A percentile compares a stretch with the other conserved stretches of the same genome.
These are phyloP conservation scores for Coemansia sp. DNA, from an alignment of 192 early-diverging fungal genomes.

Conservation along the genomic window DNA sequence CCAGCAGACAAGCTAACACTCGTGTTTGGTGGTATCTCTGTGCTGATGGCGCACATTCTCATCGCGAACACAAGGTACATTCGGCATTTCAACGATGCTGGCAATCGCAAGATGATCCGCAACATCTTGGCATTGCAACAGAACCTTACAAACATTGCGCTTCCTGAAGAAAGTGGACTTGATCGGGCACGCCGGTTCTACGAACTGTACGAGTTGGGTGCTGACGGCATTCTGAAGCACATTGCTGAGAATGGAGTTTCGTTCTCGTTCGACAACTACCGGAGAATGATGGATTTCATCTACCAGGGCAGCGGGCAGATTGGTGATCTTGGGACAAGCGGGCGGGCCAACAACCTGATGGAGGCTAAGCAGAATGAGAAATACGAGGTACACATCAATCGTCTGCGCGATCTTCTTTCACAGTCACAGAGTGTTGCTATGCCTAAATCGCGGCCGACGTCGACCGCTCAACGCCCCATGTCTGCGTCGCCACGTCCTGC, in stretches of 20 bases:
- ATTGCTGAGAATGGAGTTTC: slow-evolving; percentile 56
- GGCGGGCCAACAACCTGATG: slow-evolving; percentile 27
- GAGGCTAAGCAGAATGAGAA: slow-evolving; percentile 28
- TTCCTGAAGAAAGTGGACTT: slow-evolving; percentile 62
- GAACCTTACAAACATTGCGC: slow-evolving; percentile 77
- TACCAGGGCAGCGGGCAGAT: slow-evolving; percentile 48
- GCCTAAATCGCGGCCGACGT: slow-evolving; percentile 1
- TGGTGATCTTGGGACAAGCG: slow-evolving; percentile 12
- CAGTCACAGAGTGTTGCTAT: slow-evolving; percentile 14
- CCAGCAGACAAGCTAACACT: slow-evolving; percentile 64
- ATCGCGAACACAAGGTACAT: slow-evolving; percentile 66
- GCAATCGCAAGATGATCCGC: slow-evolving; percentile 73
- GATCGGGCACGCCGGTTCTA: slow-evolving; percentile 72
- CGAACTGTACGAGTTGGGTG: slow-evolving; percentile 63
- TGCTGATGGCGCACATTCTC: slow-evolving; percentile 69
- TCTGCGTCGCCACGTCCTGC: slow-evolving; percentile 4
- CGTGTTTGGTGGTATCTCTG: slow-evolving; percentile 79
- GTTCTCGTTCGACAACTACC: slow-evolving; percentile 83
- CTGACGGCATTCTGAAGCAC: slow-evolving; percentile 58
- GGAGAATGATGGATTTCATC: slow-evolving; percentile 68
- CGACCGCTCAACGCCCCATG: slow-evolving; percentile 1
- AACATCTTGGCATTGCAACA: slow-evolving; percentile 87
- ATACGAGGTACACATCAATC: slow-evolving; percentile 30
- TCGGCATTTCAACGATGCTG: slow-evolving; percentile 64
- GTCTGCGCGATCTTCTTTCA: slow-evolving; percentile 32